Conservation (phyloP, 73 alveolate species). For the Paramecium octaurelia region DNA sequence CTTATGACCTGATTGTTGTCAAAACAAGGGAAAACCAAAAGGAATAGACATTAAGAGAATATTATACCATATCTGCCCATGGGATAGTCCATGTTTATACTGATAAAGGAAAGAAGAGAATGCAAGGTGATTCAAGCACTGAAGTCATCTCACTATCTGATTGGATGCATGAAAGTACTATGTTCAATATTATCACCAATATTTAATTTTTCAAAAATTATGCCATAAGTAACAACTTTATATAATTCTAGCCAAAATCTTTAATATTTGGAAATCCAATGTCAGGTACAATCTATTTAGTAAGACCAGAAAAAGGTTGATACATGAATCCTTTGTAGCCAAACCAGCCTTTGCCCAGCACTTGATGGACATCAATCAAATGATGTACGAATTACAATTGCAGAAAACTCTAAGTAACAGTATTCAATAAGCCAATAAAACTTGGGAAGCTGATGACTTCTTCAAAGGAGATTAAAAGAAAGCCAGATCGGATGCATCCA, state of each 20-base stretch:
- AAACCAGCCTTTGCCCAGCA: slow-evolving; percentile 96
- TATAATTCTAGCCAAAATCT: slow-evolving; percentile 73
- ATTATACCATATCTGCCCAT: slow-evolving; percentile 86
- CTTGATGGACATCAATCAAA: slow-evolving; percentile 73
- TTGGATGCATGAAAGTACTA: slow-evolving; percentile 98
- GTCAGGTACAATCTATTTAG: slow-evolving; percentile 92
- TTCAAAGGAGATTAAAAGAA: slow-evolving; percentile 67
- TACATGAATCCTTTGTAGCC: slow-evolving; percentile 68
- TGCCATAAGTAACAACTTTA: slow-evolving; percentile 63
- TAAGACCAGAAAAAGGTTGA: slow-evolving; percentile 85
- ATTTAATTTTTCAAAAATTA: slow-evolving; percentile 93
- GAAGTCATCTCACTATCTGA: slow-evolving; percentile 94
- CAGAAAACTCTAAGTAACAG: slow-evolving; percentile 55
- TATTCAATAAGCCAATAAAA: slow-evolving; percentile 58
- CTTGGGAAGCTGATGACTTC: slow-evolving; percentile 71
- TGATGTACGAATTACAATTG: slow-evolving; percentile 73
- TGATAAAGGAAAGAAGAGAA: slow-evolving; percentile 74
- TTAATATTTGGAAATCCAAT: slow-evolving; percentile 93
- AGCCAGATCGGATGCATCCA: slow-evolving; percentile 79
- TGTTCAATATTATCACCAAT: slow-evolving; percentile 90
- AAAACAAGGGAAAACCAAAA: slow-evolving; percentile 77
- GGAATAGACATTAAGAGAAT: slow-evolving; percentile 67
- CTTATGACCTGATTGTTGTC: slow-evolving; percentile 84
- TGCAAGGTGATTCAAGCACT: slow-evolving; percentile 87
- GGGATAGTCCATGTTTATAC: slow-evolving; percentile 93